These are phyloP conservation scores for Scedosporium apiospermum DNA, from an alignment of 2,329 filamentous ascomycete species.

Conservation along the genomic window DNA sequence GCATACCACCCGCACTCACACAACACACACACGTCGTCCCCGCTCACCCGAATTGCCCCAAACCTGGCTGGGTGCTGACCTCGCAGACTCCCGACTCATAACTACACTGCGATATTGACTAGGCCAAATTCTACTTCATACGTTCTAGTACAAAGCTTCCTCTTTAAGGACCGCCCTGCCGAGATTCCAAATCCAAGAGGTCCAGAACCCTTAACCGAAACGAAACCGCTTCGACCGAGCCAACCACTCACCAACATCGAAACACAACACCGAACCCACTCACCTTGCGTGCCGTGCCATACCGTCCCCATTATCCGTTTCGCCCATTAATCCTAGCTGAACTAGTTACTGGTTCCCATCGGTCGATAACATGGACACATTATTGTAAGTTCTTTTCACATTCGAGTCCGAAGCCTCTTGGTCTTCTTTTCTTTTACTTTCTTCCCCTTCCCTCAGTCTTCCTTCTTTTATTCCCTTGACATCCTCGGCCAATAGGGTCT, in stretches of 20 bases:
- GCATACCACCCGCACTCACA: neutral
- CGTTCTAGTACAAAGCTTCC: neutral
- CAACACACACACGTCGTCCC: neutral
- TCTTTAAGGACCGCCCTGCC: neutral
- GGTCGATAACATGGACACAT: slow-evolving; percentile 11
- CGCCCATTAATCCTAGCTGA: neutral
- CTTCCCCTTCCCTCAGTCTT: neutral
- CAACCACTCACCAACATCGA: neutral
- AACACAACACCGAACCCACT: neutral
- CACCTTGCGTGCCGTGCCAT: neutral
- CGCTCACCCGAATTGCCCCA: neutral
- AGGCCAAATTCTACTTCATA: neutral
- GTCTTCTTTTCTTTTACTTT: neutral
- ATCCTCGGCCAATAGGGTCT: slow-evolving; percentile 1
- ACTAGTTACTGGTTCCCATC: neutral
- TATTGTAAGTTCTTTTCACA: slow-evolving; percentile 9
- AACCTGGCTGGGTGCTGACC: neutral
- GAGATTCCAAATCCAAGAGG: neutral
- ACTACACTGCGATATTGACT: neutral
- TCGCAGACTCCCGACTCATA: neutral
- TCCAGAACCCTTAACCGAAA: neutral
- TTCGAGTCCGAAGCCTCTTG: neutral
- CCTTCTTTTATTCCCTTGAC: neutral
- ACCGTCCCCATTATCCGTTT: neutral
- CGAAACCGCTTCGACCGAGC: neutral